phyloP scores from a whole-genome alignment of 441 rosid species.

The Croton laevigatus region DNA sequence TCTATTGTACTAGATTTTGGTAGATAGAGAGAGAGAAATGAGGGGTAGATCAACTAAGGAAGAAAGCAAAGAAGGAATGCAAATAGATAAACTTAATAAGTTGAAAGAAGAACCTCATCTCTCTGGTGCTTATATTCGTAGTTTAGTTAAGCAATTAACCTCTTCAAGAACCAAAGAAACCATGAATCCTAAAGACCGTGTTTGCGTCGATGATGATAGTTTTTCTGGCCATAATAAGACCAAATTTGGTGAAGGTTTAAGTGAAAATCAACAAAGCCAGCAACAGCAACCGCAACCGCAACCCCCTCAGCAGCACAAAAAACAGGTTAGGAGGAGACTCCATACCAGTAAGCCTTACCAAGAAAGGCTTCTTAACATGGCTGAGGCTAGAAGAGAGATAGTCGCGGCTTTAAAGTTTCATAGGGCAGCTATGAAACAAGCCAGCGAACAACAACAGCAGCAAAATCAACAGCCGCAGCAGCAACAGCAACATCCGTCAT shows the following conservation, averaged over 20 bases:
- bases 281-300: conserved; percentile 37
- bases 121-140: conserved; percentile 76
- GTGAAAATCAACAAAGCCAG: conserved; percentile 38
- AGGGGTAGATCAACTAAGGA: conserved; percentile 48
- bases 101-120: conserved; percentile 55
- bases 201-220: conserved; percentile 26
- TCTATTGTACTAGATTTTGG: conserved; percentile 19
- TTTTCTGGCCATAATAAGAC: conserved; percentile 32
- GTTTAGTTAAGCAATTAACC: conserved; percentile 74
- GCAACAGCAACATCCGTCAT: conserved; percentile 14
- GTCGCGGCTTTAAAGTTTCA: conserved; percentile 94
- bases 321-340: conserved; percentile 93
- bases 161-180: conserved; percentile 55
- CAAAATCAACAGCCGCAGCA: conserved; percentile 25
- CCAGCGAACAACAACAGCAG: conserved; percentile 34
- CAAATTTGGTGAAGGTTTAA: conserved; percentile 33
- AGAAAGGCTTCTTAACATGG: conserved; percentile 96
- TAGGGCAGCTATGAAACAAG: conserved; percentile 90
- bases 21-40: conserved; percentile 29
- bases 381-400: conserved; percentile 95
- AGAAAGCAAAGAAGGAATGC: conserved; percentile 37
- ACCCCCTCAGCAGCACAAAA: conserved; percentile 65
- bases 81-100: conserved; percentile 39
- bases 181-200: conserved; percentile 39
- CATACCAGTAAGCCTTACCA: conserved; percentile 92